Conservation (phyloP, 768 basidiomycete species). For the Rhizopogon vinicolor region DNA sequence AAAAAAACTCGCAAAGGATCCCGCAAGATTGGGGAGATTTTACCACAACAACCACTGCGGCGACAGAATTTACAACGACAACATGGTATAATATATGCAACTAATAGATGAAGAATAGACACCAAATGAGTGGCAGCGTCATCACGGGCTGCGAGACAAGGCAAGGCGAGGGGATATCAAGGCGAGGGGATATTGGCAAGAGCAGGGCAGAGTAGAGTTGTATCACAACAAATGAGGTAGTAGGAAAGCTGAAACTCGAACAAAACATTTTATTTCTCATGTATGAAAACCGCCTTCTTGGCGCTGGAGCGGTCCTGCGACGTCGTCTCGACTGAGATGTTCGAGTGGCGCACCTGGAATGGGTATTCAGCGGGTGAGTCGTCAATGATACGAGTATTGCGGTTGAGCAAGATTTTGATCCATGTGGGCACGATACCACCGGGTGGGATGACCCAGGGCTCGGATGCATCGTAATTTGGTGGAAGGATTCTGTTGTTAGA, state of each 20-base stretch:
- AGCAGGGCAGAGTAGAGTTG: background rate
- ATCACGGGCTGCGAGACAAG: background rate
- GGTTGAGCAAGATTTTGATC: conserved; percentile 35
- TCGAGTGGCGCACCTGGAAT: conserved; percentile 27
- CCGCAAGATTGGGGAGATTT: background rate
- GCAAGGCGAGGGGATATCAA: background rate
- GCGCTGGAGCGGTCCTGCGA: conserved; percentile 20
- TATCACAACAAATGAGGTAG: background rate
- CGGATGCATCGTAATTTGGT: conserved; percentile 56
- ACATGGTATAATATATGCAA: background rate
- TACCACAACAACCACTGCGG: background rate
- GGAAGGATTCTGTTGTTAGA: conserved; percentile 60
- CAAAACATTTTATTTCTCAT: conserved; percentile 19
- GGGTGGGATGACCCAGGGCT: conserved; percentile 68
- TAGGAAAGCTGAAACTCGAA: background rate
- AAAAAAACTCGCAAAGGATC: background rate
- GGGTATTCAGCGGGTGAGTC: conserved; percentile 20
- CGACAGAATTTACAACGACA: background rate
- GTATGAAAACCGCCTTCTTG: conserved; percentile 19
- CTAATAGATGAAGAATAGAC: background rate
- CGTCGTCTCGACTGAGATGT: conserved; percentile 27
- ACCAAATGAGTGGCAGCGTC: background rate
- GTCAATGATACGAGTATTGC: background rate
- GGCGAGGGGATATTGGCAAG: background rate
- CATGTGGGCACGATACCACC: conserved; percentile 65